phyloP scores from a whole-genome alignment of 805 yeast species.

The Metschnikowia amazonensis region DNA sequence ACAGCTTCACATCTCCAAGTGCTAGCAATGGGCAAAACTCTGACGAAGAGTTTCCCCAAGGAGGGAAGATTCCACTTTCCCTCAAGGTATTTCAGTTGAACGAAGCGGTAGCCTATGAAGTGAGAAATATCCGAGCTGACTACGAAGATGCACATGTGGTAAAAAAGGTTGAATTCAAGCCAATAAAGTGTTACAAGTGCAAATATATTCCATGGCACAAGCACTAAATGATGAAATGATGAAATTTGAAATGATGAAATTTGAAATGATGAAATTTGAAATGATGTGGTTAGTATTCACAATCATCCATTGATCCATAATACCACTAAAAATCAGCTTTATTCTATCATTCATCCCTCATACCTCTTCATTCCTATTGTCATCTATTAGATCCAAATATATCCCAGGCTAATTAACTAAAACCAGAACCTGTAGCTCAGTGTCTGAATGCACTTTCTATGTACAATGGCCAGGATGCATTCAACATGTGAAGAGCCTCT shows the following conservation, averaged over 20 bases:
- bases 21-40: background rate
- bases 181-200: conserved; percentile 14
- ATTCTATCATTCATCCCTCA: too few species aligned
- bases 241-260: too few species aligned
- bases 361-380: too few species aligned
- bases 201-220: conserved; percentile 17
- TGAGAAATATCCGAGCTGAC: conserved; percentile 12
- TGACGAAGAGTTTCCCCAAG: background rate
- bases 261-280: too few species aligned
- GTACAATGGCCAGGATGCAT: background rate
- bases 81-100: conserved; percentile 13
- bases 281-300: too few species aligned
- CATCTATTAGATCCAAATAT: too few species aligned
- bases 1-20: background rate
- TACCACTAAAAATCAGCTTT: too few species aligned
- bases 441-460: too few species aligned
- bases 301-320: too few species aligned
- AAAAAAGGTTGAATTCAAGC: conserved; percentile 12
- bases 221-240: background rate
- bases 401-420: too few species aligned
- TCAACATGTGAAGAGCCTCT: too few species aligned
- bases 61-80: conserved; percentile 7
- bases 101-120: conserved; percentile 16
- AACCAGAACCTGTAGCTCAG: too few species aligned
- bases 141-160: conserved; percentile 11